phyloP scores from a whole-genome alignment of 2,329 filamentous ascomycete species.

The Nothophaeocryptopus gaeumannii region DNA sequence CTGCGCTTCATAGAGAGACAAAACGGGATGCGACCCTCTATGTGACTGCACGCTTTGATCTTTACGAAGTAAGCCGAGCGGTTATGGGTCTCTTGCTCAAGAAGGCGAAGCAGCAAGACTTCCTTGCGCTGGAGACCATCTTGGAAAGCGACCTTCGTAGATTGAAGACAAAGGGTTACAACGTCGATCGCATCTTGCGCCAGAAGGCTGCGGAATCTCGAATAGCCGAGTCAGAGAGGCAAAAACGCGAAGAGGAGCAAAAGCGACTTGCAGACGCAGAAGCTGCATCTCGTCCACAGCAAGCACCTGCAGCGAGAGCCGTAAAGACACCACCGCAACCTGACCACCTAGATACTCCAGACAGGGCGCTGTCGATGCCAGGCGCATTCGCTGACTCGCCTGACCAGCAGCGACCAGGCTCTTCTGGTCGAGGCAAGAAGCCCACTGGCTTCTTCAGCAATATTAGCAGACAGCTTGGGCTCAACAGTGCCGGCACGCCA shows the following conservation, averaged over 20 bases:
- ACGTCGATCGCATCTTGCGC: constrained; percentile 89
- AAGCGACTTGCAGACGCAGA: constrained; percentile 43
- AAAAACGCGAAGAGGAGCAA: constrained; percentile 60
- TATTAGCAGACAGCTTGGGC: constrained; percentile 56
- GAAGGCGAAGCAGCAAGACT: constrained; percentile 82
- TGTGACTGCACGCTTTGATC: constrained; percentile 71
- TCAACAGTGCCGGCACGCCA: constrained; percentile 43
- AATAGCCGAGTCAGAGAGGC: constrained; percentile 78
- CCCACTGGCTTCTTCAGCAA: constrained; percentile 63
- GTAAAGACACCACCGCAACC: constrained; percentile 1
- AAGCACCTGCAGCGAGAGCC: constrained; percentile 16
- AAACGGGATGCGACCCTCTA: constrained; percentile 65
- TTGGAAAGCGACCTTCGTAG: constrained; percentile 80
- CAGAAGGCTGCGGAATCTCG: constrained; percentile 83
- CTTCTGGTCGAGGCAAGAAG: constrained; percentile 38
- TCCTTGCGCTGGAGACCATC: constrained; percentile 86
- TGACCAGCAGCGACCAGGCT: constrained; percentile 35
- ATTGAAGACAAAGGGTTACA: constrained; percentile 84
- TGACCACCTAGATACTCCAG: constrained; percentile 26
- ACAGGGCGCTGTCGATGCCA: constrained; percentile 58
- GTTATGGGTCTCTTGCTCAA: constrained; percentile 77
- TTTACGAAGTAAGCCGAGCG: constrained; percentile 89
- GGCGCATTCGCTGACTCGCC: constrained; percentile 69
- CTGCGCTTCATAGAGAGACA: constrained; percentile 60
- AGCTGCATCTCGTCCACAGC: constrained; percentile 7